Evolutionary conservation across 2,329 filamentous ascomycete species (phyloP).

Genomic region (Acarospora socialis): DNA sequence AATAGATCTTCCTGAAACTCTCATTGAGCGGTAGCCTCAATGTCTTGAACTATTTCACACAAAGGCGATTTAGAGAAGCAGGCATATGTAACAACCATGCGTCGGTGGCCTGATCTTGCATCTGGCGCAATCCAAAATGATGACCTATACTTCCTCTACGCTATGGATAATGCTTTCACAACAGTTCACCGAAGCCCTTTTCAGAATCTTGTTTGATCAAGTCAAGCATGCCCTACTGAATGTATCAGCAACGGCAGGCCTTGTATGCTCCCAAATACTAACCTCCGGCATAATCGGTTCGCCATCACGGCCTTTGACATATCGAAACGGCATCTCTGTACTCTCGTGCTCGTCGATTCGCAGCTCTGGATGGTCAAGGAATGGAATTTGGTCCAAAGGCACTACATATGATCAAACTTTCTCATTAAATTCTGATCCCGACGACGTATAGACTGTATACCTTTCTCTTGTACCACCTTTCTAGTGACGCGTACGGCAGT

Average conservation of each 20-base stretch:
- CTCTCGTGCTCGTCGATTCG: conserved; percentile 83
- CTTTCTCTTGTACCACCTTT: conserved; percentile 70
- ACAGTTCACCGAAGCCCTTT: conserved; percentile 75
- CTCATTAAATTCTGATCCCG: not conserved
- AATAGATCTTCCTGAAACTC: too few species aligned
- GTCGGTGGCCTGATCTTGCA: too few species aligned
- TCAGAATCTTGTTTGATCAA: conserved; percentile 88
- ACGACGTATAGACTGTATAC: conserved; percentile 34
- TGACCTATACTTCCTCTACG: too few species aligned
- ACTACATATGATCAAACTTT: conserved; percentile 34
- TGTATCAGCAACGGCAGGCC: conserved; percentile 12
- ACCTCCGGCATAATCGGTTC: conserved; percentile 87
- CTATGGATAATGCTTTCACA: too few species aligned
- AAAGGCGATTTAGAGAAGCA: too few species aligned
- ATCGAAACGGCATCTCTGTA: conserved; percentile 96
- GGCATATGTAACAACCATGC: too few species aligned
- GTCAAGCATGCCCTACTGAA: conserved; percentile 71
- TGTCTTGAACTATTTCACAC: too few species aligned
- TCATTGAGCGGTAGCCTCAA: too few species aligned
- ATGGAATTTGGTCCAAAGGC: conserved; percentile 62
- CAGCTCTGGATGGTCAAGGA: conserved; percentile 79
- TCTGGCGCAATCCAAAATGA: too few species aligned
- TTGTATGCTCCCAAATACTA: conserved; percentile 21
- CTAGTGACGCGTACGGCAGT: conserved; percentile 90
- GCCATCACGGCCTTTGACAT: conserved; percentile 62